Percentiles rank a stretch among this genome's conserved stretches.
These are phyloP conservation scores for Pyrus betulifolia DNA, from an alignment of 306 rosid species.

Conservation along the genomic window DNA sequence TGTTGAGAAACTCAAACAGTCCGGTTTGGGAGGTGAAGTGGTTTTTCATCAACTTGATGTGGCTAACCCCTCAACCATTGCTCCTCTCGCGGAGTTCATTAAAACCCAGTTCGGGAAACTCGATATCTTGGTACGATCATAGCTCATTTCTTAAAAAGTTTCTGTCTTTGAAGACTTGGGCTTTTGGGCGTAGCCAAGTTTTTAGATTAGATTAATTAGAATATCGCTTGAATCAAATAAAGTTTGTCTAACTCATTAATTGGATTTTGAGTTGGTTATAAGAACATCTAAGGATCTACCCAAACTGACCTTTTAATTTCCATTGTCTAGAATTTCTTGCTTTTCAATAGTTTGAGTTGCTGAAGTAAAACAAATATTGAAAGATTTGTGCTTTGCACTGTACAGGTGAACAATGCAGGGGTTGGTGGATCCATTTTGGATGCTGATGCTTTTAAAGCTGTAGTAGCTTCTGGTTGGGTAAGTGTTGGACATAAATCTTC, in stretches of 20 bases:
- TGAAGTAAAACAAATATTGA: not conserved
- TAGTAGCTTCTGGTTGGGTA: too few relatives aligned
- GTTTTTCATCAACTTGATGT: slow-evolving; percentile 33
- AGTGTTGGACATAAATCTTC: too few relatives aligned
- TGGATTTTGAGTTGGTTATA: too few relatives aligned
- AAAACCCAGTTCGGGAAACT: slow-evolving; percentile 15
- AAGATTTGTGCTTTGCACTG: not conserved
- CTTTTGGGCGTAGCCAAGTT: too few relatives aligned
- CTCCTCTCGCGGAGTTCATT: slow-evolving; percentile 11
- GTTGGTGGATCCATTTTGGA: slow-evolving; percentile 18
- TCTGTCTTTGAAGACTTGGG: not conserved
- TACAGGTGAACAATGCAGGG: slow-evolving; percentile 51
- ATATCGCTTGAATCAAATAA: too few relatives aligned
- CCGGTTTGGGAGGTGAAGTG: not conserved
- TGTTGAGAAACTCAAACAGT: slow-evolving; percentile 4
- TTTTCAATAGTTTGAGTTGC: not conserved
- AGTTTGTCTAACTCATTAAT: too few relatives aligned
- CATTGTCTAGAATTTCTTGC: not conserved
- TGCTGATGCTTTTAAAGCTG: slow-evolving; percentile 11
- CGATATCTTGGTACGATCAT: slow-evolving; percentile 25
- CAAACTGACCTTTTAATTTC: too few relatives aligned
- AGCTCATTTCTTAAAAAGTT: not conserved
- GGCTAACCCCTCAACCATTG: slow-evolving; percentile 2
- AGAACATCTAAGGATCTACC: too few relatives aligned
- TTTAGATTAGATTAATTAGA: too few relatives aligned